Evolutionary conservation across 495 filamentous ascomycete species (phyloP), one percentile per base, ranked within the genome.

Genomic region (Penicillium tannophilum): DNA sequence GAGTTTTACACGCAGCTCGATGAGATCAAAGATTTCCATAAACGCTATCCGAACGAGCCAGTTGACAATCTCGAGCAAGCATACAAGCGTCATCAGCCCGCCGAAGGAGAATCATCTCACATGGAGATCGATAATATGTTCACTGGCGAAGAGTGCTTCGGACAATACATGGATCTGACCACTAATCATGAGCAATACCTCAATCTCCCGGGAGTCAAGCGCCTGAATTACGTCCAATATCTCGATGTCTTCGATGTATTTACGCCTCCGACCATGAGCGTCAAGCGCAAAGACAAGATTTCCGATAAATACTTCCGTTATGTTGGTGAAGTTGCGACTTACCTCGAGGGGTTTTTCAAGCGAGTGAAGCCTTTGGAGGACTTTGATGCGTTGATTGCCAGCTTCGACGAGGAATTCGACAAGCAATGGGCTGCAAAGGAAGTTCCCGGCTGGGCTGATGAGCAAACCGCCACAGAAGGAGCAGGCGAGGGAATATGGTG

Each of bases 41-140:
- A 88, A 51, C 86, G 87, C 59, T 97, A 98, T 61, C 95, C 93
- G 0, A 96, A 95, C 71, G 91, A 96, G 67, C 93, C 89, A 3
- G 90, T 95, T 28, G 95, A 98, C 71, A 97, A 98, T 67, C 85
- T 97, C 12, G 94, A 98, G 76, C 82, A 86, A 56, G 91, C 92
- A 57, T 98, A 98, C 74, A 89, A 91, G 74, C 87, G 87, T 42
- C 84, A 81, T 52, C 84, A 84, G 30, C 81, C 86, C 7, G 87
- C 76, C 2, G 85, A 88, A 44, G 86, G 88, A 36, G 90, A 92
- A 36, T 64, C 72, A 23, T 68, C 79, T 17, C 76, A 78, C 2
- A 82, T 80, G 61, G 85, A 93, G 46, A 86, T 97, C 54, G 92
- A 97, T 63, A 85, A 82, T 53, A 89, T 97, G 87, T 98, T 98